Base-by-base conservation (phyloP, 345 rosid genomes). In the Euphorbia tirucalli region DNA sequence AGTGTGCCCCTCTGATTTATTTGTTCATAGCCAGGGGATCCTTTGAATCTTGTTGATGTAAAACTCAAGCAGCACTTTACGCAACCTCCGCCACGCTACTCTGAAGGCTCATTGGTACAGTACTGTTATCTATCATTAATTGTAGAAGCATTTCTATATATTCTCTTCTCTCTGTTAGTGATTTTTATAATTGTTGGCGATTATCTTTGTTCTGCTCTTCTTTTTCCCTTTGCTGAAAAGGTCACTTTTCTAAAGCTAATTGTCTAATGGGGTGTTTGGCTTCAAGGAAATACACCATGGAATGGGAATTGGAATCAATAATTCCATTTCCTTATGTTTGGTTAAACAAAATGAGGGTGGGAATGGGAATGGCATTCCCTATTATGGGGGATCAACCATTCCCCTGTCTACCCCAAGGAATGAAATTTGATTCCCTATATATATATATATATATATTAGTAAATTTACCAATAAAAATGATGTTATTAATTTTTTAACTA, bases 91-190 rank as follows among this genome's bases (percentile, higher is more conserved):
- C 69, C 91, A 46, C 98, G 93, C 84, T 95, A 88, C 83, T 87
- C 91, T 9, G 99, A 95, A 82, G 97, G 86, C 71, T 86, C 99
- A 80, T 79, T 95, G 93, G 99, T 95, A 89, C 65, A 41, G 49
- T 69, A 39, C 67, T 74, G 11, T 41, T 52, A 59, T 66, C 64
- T 69, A 75, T 75, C 68, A 58, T 71, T 69, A 44, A 68, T 54
- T 59, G 16, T 63, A 57, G 19, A 68, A 79, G 62, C 69, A 37
- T 71, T 75, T 78, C 21, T 39, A 30, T 7, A 54, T 24, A 65
- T 37, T 11, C 5, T 59, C 5, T 44, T n/a, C 18, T 70, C n/a
- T n/a, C 28, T 48, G 19, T 52, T 21, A 0, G 27, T 56, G 25
- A 2, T 56, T 25, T 5, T 7, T 54, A 68, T 68, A 11, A 32